Base-by-base conservation (phyloP, 176 grass and related monocot genomes). In the Zoysia japonica region DNA sequence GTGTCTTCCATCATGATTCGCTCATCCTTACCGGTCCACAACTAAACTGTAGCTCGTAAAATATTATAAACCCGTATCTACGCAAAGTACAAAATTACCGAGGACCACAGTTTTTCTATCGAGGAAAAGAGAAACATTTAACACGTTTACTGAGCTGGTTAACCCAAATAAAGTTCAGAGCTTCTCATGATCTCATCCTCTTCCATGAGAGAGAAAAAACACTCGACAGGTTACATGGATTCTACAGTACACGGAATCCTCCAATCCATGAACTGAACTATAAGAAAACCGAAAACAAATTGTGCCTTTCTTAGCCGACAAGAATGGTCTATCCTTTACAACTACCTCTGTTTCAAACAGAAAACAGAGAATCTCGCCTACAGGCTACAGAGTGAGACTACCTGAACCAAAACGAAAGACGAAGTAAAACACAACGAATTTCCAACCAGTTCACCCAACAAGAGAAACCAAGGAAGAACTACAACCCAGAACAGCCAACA, bases 401-500 rank as follows among this genome's bases (percentile, higher is more conserved):
- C 11, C 10, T 36, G 41, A 67, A 80, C 69, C 40, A 4, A 11
- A 70, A 40, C 9, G 7, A 47, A 45, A 42, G 12, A 13, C 5
- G 2, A 72, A 65, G 1, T 0, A 0, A 41, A 55, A 36, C n/a
- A 47, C 0, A 65, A 45, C 61, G 16, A 65, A 65, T 70, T 11
- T 45, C 9, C 13, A 20, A 15, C 13, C 9, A 56, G 74, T 47
- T 37, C 56, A 75, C 35, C 54, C 35, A 57, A 37, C 20, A 41
- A 65, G 20, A 61, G 36, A 19, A 61, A 9, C 13, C 2, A 48
- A 57, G 13, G 41, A 78, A 59, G 55, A 80, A 75, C 36, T 72
- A 55, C 55, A 82, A 72, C 39, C 51, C 74, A 67, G 86, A 53
- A 79, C 68, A 28, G 2, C 79, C 7, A 17, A 45, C 72, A 46